Evolutionary conservation across 176 grass and related monocot species (phyloP).

Genomic region (Themeda triandra): DNA sequence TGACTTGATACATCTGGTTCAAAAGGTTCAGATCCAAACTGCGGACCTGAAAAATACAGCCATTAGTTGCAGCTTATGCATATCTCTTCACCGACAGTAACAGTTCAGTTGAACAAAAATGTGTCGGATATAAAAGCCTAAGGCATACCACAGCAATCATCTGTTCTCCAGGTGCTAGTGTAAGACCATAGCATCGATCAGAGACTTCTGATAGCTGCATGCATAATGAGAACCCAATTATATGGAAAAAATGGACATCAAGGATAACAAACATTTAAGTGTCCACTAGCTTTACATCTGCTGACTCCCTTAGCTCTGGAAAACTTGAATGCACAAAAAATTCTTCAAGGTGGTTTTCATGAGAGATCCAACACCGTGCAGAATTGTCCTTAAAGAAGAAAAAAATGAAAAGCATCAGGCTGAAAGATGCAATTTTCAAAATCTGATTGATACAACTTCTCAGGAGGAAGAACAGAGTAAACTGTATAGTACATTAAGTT

Average conservation of each 20-base stretch:
- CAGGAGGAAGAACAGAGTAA: background rate
- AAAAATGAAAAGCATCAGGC: slow-evolving; percentile 20
- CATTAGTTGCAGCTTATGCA: slow-evolving; percentile 9
- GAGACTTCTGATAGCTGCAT: slow-evolving; percentile 77
- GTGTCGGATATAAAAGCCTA: slow-evolving; percentile 23
- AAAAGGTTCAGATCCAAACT: slow-evolving; percentile 66
- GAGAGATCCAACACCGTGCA: slow-evolving; percentile 59
- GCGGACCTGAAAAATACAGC: slow-evolving; percentile 52
- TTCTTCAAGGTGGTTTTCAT: slow-evolving; percentile 54
- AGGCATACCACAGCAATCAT: slow-evolving; percentile 80
- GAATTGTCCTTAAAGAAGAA: slow-evolving; percentile 76
- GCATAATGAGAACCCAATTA: slow-evolving; percentile 36
- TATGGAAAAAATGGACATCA: slow-evolving; percentile 7
- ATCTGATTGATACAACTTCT: background rate
- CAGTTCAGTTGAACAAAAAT: slow-evolving; percentile 22
- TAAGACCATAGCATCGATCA: slow-evolving; percentile 82
- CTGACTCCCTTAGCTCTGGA: slow-evolving; percentile 42
- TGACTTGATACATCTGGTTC: slow-evolving; percentile 96
- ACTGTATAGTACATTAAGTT: background rate
- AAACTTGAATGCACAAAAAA: slow-evolving; percentile 49
- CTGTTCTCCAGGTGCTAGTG: slow-evolving; percentile 68
- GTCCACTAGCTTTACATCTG: slow-evolving; percentile 47
- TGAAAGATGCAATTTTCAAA: background rate
- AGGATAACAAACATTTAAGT: background rate
- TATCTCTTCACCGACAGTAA: slow-evolving; percentile 14